Conservation (phyloP, 805 yeast species). For the Zygoascus ofunaensis region DNA sequence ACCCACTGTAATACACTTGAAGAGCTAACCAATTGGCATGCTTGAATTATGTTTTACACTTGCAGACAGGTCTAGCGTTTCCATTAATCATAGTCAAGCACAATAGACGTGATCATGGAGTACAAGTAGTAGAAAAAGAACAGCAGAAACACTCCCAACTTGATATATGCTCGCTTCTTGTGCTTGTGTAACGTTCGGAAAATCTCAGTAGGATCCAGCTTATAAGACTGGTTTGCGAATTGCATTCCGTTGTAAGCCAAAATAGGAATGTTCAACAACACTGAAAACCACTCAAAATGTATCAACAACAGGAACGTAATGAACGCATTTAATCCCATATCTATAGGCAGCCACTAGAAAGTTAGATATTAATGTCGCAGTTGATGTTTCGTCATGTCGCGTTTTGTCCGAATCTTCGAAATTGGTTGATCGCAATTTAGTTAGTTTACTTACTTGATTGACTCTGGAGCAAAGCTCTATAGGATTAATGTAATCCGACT, state of each 20-base stretch:
- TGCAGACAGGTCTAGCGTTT: neutral
- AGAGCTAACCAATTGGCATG: too few species aligned
- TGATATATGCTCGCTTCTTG: constrained; percentile 82
- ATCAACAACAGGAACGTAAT: constrained; percentile 61
- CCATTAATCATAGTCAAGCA: constrained; percentile 32
- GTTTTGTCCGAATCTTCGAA: too few species aligned
- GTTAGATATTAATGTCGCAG: neutral
- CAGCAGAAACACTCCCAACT: constrained; percentile 81
- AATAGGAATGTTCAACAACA: constrained; percentile 77
- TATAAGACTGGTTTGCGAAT: constrained; percentile 67
- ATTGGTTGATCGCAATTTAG: too few species aligned
- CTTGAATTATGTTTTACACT: too few species aligned
- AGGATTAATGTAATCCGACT: constrained; percentile 81
- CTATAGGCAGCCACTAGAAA: constrained; percentile 66
- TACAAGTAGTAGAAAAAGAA: constrained; percentile 93
- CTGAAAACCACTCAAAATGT: constrained; percentile 88
- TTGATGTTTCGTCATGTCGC: too few species aligned
- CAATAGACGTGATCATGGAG: constrained; percentile 90
- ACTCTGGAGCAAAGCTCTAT: constrained; percentile 90
- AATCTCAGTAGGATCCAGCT: constrained; percentile 94
- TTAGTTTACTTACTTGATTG: constrained; percentile 38
- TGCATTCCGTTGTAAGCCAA: constrained; percentile 75
- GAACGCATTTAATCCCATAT: constrained; percentile 66
- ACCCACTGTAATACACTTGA: too few species aligned
- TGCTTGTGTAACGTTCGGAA: constrained; percentile 88